phyloP scores from a whole-genome alignment of 73 alveolate species.

The Urostyla sp. region DNA sequence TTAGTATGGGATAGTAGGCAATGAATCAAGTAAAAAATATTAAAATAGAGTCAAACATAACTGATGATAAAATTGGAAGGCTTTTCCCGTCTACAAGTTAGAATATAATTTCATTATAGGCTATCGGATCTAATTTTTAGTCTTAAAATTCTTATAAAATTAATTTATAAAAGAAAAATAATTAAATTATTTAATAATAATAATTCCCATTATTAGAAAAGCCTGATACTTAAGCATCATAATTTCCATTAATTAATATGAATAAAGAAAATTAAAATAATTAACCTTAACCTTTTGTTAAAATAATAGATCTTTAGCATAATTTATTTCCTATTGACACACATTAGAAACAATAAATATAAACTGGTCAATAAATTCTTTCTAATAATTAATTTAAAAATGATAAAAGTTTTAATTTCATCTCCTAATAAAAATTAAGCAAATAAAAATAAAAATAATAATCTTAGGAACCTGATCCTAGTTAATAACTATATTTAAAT shows the following conservation, averaged over 20 bases:
- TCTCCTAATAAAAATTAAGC: no score
- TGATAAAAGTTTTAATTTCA: not conserved
- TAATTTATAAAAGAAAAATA: not conserved
- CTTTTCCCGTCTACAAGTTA: conserved; percentile 37
- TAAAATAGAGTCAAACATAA: no score
- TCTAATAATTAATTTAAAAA: not conserved
- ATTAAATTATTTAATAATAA: not conserved
- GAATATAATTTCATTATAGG: conserved; percentile 4
- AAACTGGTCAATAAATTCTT: not conserved
- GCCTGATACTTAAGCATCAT: not conserved
- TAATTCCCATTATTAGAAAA: not conserved
- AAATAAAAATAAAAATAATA: no score
- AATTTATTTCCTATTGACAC: conserved; percentile 38
- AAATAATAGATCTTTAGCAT: conserved; percentile 24
- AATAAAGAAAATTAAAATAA: conserved; percentile 36
- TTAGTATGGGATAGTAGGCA: no score
- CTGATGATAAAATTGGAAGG: no score
- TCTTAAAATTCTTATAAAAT: not conserved
- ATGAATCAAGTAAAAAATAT: no score
- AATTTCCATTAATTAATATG: conserved; percentile 28
- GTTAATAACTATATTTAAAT: no score
- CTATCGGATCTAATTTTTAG: not conserved
- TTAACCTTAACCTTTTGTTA: conserved; percentile 16
- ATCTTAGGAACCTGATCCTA: no score
- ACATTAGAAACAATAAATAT: not conserved